Base-by-base conservation (phyloP, 495 filamentous ascomycete species). In the Astrocystis sublimbata region DNA sequence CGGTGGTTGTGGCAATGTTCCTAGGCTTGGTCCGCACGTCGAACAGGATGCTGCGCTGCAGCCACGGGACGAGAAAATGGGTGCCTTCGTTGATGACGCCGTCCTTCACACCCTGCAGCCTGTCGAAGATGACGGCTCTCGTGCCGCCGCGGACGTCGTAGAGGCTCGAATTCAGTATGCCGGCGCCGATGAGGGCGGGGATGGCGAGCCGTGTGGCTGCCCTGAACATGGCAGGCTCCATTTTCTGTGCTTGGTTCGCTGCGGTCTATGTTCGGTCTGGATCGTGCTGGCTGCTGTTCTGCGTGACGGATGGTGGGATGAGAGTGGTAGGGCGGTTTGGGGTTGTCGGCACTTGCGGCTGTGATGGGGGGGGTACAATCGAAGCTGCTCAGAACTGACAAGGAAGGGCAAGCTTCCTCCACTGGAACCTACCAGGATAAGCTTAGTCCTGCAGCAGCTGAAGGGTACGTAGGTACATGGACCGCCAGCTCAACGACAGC, bases 11-110 rank as follows among this genome's bases (percentile, higher is more conserved):
- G 15, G 88, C 88, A 78, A 99, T 97, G 72, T 93, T 97, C 68
- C 94, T 84, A 50, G 94, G 94, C 84, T 96, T 96, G 43, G 94
- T 98, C 62, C 94, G 91, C 62, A 99, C 96, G 81, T 99, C 94
- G 80, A 94, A 99, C 75, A 96, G 82, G 76, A 99, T 96, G 65
- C 88, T 88, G 79, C 87, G 88, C 73, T 99, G 94, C 71, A 99
- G 78, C 94, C 94, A 99, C 1, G 94, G 94, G 43, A 99, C 76
- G 45, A 98, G 81, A 79, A 99, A 96, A 77, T 99, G 94, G 42
- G 94, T 99, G 75, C 94, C 94, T 78, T 99, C 94, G 75, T 92
- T 93, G 71, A 93, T 79, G 56, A 98, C 94, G 56, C 83, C 79
- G 71, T 98, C 93, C 79, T 94, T 91, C 60, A 99, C 94, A 75